Percentiles rank a stretch among this genome's conserved stretches.
phyloP scores from a whole-genome alignment of 2,329 filamentous ascomycete species.

The Cladosporium austrohemisphaericum region DNA sequence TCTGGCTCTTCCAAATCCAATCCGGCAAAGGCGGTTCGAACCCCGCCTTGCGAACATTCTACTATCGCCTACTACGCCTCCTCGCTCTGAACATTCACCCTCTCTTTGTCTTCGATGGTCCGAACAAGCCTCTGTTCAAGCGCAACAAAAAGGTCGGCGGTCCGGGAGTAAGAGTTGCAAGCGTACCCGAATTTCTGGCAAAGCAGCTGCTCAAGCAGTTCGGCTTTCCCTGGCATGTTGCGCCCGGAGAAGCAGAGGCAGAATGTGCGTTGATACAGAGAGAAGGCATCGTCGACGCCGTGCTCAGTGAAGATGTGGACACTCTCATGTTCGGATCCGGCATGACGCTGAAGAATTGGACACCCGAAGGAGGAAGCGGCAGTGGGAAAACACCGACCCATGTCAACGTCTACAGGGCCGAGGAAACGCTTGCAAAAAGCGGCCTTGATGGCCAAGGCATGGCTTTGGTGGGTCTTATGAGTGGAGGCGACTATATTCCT shows the following conservation, averaged over 20 bases:
- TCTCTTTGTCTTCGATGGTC: slow-evolving; percentile 87
- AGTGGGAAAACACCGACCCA: slow-evolving; percentile 77
- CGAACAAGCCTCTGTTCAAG: slow-evolving; percentile 81
- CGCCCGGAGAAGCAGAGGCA: slow-evolving; percentile 91
- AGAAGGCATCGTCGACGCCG: slow-evolving; percentile 81
- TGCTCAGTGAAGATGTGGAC: slow-evolving; percentile 94
- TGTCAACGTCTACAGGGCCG: slow-evolving; percentile 72
- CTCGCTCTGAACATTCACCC: slow-evolving; percentile 75
- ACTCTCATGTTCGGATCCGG: slow-evolving; percentile 95
- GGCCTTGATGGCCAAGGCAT: slow-evolving; percentile 81
- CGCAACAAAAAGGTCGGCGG: slow-evolving; percentile 67
- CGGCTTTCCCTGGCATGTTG: slow-evolving; percentile 77
- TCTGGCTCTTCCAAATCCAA: slow-evolving; percentile 95
- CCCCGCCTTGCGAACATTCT: slow-evolving; percentile 84
- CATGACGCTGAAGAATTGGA: slow-evolving; percentile 76
- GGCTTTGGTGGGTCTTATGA: slow-evolving; percentile 91
- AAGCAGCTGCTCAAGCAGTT: slow-evolving; percentile 83
- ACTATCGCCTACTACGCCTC: slow-evolving; percentile 81
- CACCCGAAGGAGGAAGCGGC: slow-evolving; percentile 59
- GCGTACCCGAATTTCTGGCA: slow-evolving; percentile 68
- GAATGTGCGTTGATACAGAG: slow-evolving; percentile 86
- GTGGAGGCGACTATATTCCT: slow-evolving; percentile 88
- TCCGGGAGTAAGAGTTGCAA: slow-evolving; percentile 60
- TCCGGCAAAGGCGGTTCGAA: slow-evolving; percentile 81
- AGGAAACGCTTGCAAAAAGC: slow-evolving; percentile 50